phyloP scores from a whole-genome alignment of 225 moss, liverwort and hornwort species.

The Asterella californica region DNA sequence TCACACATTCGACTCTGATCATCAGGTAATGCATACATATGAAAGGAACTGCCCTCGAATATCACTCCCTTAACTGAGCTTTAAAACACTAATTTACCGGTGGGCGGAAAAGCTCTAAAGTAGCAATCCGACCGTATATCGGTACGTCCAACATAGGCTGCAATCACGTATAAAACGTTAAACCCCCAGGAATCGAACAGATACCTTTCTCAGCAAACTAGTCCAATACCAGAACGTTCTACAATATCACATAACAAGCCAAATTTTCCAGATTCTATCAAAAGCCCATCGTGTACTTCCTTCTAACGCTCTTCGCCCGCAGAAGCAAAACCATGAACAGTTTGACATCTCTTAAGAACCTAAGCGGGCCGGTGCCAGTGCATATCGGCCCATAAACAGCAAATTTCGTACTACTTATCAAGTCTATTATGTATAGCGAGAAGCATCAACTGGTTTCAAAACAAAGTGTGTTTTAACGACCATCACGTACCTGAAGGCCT shows the following conservation, averaged over 20 bases:
- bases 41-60: not conserved
- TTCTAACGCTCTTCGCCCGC: not conserved
- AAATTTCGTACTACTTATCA: too few species aligned
- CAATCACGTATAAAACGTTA: slow-evolving; percentile 8
- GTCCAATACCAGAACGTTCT: not conserved
- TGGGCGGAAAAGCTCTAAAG: slow-evolving; percentile 95
- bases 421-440: too few species aligned
- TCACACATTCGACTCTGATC: too few species aligned
- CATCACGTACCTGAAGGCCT: slow-evolving; percentile 73
- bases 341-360: too few species aligned
- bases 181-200: not conserved
- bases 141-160: slow-evolving; percentile 99
- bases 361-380: too few species aligned
- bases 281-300: not conserved
- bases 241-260: not conserved
- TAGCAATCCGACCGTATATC: slow-evolving; percentile 81
- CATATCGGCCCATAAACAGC: too few species aligned
- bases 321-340: not conserved
- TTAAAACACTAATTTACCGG: slow-evolving; percentile 44
- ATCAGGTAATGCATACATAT: not conserved
- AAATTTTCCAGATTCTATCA: not conserved
- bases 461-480: not conserved
- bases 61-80: not conserved
- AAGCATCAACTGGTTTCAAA: too few species aligned
- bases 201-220: not conserved